phyloP scores from a whole-genome alignment of 176 grass and related monocot species.

The Phoenix dactylifera region DNA sequence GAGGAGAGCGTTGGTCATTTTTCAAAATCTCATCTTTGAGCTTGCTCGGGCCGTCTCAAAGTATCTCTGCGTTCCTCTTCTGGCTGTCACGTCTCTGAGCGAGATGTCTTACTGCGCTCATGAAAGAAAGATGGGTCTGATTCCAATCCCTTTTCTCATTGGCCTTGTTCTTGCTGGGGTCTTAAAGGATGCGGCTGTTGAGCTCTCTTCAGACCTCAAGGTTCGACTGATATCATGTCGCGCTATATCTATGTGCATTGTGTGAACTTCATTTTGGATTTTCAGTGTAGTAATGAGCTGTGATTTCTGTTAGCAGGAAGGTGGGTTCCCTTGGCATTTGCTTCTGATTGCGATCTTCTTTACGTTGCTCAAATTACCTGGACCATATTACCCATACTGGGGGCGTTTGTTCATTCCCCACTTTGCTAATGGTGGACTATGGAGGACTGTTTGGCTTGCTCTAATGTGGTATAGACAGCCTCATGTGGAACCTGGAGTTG shows the following conservation, averaged over 20 bases:
- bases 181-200: neutral
- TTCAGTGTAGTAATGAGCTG: neutral
- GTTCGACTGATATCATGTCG: neutral
- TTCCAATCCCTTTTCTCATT: constrained; percentile 8
- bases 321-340: constrained; percentile 16
- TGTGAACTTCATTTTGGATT: no score
- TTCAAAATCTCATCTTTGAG: constrained; percentile 12
- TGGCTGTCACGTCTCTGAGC: constrained; percentile 21
- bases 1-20: constrained; percentile 8
- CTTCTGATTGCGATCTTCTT: constrained; percentile 12
- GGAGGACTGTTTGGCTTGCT: constrained; percentile 19
- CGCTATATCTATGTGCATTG: no score
- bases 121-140: constrained; percentile 23
- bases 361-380: constrained; percentile 16
- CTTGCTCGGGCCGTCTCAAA: constrained; percentile 3
- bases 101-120: constrained; percentile 27
- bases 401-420: constrained; percentile 22
- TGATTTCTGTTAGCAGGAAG: constrained; percentile 8
- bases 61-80: constrained; percentile 14
- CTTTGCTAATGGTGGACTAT: constrained; percentile 24
- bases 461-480: constrained; percentile 13
- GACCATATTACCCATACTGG: constrained; percentile 20
- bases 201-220: constrained; percentile 9
- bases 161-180: constrained; percentile 9
- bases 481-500: no score